Conservation (phyloP, 2,329 filamentous ascomycete genomes). For the Hymenoscyphus repandus region DNA sequence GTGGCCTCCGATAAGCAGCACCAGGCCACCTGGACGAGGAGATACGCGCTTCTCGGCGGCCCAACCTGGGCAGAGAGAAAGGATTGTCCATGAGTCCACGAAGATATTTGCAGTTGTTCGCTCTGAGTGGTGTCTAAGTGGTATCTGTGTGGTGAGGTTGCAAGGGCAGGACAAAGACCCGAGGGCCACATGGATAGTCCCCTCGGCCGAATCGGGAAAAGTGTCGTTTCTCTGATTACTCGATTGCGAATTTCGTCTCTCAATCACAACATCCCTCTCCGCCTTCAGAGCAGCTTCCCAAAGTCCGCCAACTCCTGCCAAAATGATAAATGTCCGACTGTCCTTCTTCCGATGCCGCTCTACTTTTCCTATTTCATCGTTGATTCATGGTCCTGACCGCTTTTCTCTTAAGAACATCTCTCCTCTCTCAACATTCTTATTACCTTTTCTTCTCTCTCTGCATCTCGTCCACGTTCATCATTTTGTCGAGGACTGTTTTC, state of each 20-base stretch:
- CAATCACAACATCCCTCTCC: neutral
- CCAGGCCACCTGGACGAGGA: too few relatives aligned
- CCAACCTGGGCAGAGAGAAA: too few relatives aligned
- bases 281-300: neutral
- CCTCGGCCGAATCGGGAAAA: neutral
- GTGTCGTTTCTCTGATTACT: too few relatives aligned
- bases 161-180: too few relatives aligned
- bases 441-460: neutral
- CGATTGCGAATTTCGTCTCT: slow-evolving; percentile 1
- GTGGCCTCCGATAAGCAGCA: neutral
- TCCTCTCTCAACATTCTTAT: neutral
- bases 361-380: neutral
- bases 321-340: neutral
- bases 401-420: neutral
- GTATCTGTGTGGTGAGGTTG: too few relatives aligned
- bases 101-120: too few relatives aligned
- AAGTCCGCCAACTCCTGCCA: neutral
- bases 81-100: too few relatives aligned
- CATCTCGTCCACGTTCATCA: neutral
- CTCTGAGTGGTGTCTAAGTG: too few relatives aligned
- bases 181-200: too few relatives aligned
- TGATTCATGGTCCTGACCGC: neutral
- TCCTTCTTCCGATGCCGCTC: neutral
- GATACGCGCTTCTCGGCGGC: too few relatives aligned
- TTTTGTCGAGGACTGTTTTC: neutral